phyloP scores from a whole-genome alignment of 1,284 basidiomycete species.

The Leccinum fuscescens region DNA sequence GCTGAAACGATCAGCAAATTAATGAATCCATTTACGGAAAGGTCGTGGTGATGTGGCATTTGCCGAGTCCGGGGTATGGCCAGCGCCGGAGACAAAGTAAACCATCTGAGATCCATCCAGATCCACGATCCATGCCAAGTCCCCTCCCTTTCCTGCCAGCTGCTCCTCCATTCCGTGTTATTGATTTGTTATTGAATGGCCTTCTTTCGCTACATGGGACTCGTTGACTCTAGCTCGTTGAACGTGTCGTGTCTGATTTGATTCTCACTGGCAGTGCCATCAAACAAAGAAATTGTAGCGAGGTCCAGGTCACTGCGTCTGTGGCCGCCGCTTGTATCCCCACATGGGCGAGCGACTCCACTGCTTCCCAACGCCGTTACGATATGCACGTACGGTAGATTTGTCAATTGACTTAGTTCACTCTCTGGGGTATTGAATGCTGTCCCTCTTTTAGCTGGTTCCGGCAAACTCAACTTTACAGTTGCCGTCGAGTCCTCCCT shows the following conservation, averaged over 20 bases:
- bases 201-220: not conserved
- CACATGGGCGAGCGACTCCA: constrained; percentile 9
- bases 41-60: constrained; percentile 21
- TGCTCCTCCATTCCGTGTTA: constrained; percentile 3
- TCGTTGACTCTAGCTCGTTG: not conserved
- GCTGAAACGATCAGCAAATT: constrained; percentile 7
- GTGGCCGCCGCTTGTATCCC: constrained; percentile 8
- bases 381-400: not conserved
- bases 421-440: not conserved
- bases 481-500: constrained; percentile 20
- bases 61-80: constrained; percentile 32
- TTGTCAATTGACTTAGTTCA: not conserved
- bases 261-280: not conserved
- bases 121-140: constrained; percentile 18
- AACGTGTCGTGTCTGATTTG: not conserved
- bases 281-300: not conserved
- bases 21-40: constrained; percentile 6
- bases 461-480: constrained; percentile 21
- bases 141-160: not conserved
- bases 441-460: constrained; percentile 13
- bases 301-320: not conserved
- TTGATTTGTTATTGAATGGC: not conserved
- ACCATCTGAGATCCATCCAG: constrained; percentile 32
- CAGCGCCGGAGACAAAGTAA: constrained; percentile 34
- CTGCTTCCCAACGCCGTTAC: constrained; percentile 12